These are phyloP conservation scores for Zancudomyces culisetae DNA, from an alignment of 371 early-diverging fungal species.

Conservation along the genomic window DNA sequence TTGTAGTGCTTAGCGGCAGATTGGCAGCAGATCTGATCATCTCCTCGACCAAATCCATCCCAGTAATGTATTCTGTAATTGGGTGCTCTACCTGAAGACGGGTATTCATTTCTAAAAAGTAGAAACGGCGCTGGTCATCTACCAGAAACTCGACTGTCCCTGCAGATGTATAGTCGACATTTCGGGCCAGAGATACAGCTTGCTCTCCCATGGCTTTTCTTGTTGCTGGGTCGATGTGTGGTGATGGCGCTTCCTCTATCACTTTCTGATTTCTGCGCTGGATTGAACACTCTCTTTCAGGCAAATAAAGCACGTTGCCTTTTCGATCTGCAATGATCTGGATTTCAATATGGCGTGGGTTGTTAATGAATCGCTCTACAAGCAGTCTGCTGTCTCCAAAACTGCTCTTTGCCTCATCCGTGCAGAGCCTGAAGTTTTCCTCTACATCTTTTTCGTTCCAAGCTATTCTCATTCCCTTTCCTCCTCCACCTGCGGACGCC, in stretches of 20 bases:
- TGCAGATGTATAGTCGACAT: conserved; percentile 80
- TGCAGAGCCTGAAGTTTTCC: conserved; percentile 67
- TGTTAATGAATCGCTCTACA: conserved; percentile 73
- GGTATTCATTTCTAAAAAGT: conserved; percentile 97
- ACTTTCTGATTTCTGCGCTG: conserved; percentile 96
- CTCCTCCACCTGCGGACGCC: conserved; percentile 93
- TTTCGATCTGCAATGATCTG: conserved; percentile 86
- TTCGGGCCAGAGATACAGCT: conserved; percentile 83
- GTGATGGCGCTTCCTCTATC: conserved; percentile 83
- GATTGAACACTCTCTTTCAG: conserved; percentile 93
- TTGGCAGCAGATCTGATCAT: conserved; percentile 80
- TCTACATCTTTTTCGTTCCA: conserved; percentile 18
- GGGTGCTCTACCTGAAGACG: conserved; percentile 93
- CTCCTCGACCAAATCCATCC: conserved; percentile 84
- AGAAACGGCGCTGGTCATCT: conserved; percentile 73
- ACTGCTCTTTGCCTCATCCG: conserved; percentile 74
- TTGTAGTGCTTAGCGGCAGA: conserved; percentile 43
- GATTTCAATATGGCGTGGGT: conserved; percentile 88
- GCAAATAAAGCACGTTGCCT: conserved; percentile 77
- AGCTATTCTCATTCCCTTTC: conserved; percentile 91
- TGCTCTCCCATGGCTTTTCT: conserved; percentile 62
- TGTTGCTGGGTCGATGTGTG: conserved; percentile 48
- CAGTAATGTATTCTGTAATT: conserved; percentile 89
- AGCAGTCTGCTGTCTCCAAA: conserved; percentile 82
- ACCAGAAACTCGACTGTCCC: conserved; percentile 97